Evolutionary conservation across 345 rosid genomes (phyloP).

Genomic region (Conringia planisiliqua): DNA sequence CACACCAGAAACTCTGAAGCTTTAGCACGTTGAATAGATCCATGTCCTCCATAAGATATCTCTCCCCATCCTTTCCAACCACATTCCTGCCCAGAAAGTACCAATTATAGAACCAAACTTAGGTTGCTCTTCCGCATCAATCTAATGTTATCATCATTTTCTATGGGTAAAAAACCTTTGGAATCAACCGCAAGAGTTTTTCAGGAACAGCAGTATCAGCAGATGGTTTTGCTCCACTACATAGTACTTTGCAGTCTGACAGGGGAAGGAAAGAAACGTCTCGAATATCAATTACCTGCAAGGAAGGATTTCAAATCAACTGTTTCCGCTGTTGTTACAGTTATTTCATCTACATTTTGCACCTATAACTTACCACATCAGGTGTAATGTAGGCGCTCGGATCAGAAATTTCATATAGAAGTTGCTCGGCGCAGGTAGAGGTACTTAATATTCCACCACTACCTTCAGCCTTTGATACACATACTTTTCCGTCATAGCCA

Average conservation of each 20-base stretch:
- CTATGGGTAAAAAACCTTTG: slow-evolving; percentile 47
- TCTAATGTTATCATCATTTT: not conserved
- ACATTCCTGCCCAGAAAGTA: slow-evolving; percentile 48
- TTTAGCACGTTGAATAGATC: slow-evolving; percentile 67
- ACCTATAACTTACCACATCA: slow-evolving; percentile 63
- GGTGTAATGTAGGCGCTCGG: slow-evolving; percentile 89
- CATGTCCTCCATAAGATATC: slow-evolving; percentile 86
- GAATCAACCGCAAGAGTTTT: slow-evolving; percentile 67
- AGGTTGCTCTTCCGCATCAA: not conserved
- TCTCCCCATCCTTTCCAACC: slow-evolving; percentile 99
- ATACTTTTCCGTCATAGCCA: slow-evolving; percentile 52
- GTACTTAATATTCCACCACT: slow-evolving; percentile 77
- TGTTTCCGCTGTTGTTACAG: not conserved
- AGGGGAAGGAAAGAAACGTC: slow-evolving; percentile 67
- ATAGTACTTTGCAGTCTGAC: slow-evolving; percentile 58
- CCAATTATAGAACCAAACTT: not conserved
- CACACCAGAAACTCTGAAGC: slow-evolving; percentile 84
- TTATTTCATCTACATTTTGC: slow-evolving; percentile 6
- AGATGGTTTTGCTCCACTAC: slow-evolving; percentile 74
- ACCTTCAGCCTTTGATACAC: slow-evolving; percentile 65
- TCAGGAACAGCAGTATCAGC: slow-evolving; percentile 46
- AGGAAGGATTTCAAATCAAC: slow-evolving; percentile 17
- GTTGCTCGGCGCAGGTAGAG: slow-evolving; percentile 78
- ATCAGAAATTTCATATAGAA: slow-evolving; percentile 87
- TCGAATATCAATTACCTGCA: slow-evolving; percentile 67